Evolutionary conservation across 805 yeast species (phyloP).

Genomic region (Ogataea trehalophila): DNA sequence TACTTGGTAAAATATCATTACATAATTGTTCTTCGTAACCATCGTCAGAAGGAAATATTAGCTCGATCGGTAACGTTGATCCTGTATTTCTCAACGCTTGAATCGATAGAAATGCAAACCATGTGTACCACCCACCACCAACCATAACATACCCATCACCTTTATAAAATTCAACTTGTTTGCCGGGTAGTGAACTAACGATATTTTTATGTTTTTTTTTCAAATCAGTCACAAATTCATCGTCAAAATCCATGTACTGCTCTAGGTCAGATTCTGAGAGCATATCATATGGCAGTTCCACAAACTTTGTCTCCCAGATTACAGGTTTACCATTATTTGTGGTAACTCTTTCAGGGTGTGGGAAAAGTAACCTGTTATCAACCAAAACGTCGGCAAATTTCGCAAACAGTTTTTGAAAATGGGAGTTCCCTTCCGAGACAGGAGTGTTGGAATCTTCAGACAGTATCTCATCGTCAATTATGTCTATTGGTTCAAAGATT

Average conservation of each 20-base stretch:
- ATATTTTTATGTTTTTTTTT: conserved; percentile 42
- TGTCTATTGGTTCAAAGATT: background rate
- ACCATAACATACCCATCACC: conserved; percentile 35
- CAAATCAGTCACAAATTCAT: conserved; percentile 41
- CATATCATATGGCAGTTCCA: conserved; percentile 13
- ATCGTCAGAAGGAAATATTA: conserved; percentile 35
- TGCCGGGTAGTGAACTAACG: conserved; percentile 41
- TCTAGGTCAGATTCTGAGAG: conserved; percentile 9
- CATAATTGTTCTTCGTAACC: conserved; percentile 38
- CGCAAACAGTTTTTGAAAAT: conserved; percentile 5
- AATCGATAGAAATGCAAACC: conserved; percentile 36
- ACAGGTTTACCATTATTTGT: conserved; percentile 19
- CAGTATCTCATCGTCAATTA: background rate
- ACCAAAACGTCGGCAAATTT: conserved; percentile 10
- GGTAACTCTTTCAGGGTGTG: conserved; percentile 16
- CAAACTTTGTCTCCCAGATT: conserved; percentile 17
- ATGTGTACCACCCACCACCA: conserved; percentile 41
- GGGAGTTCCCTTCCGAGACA: conserved; percentile 2
- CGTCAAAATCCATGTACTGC: conserved; percentile 24
- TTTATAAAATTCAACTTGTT: conserved; percentile 19
- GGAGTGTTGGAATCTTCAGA: background rate
- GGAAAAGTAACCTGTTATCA: conserved; percentile 11
- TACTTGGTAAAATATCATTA: conserved; percentile 33
- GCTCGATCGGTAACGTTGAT: conserved; percentile 39
- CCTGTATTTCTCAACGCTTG: conserved; percentile 40